Conservation (phyloP, 257 asterid genomes). For the Nyctanthes arbortristis region DNA sequence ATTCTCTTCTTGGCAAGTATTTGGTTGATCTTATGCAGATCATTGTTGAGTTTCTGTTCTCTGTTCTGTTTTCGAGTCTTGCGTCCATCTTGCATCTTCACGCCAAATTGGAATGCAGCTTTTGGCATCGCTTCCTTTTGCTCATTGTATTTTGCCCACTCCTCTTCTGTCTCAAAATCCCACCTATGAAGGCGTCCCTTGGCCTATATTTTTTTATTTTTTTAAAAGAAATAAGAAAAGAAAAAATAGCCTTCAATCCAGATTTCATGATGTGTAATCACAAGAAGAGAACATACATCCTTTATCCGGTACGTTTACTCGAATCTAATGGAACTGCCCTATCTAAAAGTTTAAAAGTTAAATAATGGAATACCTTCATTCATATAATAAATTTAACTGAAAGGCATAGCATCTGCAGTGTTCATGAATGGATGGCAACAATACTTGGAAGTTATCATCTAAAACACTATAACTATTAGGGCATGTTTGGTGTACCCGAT, state of each 20-base stretch:
- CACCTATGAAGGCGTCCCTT: slow-evolving; percentile 97
- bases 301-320: neutral
- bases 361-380: no score
- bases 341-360: no score
- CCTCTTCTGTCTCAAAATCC: slow-evolving; percentile 99
- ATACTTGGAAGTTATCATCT: no score
- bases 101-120: slow-evolving; percentile 99
- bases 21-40: slow-evolving; percentile 90
- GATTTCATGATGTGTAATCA: neutral
- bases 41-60: slow-evolving; percentile 93
- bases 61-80: slow-evolving; percentile 95
- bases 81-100: slow-evolving; percentile 98
- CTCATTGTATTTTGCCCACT: slow-evolving; percentile 96
- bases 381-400: no score
- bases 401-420: no score
- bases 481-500: no score
- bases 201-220: no score
- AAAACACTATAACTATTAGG: no score
- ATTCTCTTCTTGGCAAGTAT: slow-evolving; percentile 78
- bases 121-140: slow-evolving; percentile 99
- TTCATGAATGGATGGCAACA: no score
- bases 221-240: no score
- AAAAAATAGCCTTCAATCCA: slow-evolving; percentile 5
- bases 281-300: neutral
- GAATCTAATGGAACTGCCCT: neutral